Evolutionary conservation across 1,284 basidiomycete genomes (phyloP), one percentile per base, ranked within the genome.

Genomic region (Cutaneotrichosporon spelunceum): DNA sequence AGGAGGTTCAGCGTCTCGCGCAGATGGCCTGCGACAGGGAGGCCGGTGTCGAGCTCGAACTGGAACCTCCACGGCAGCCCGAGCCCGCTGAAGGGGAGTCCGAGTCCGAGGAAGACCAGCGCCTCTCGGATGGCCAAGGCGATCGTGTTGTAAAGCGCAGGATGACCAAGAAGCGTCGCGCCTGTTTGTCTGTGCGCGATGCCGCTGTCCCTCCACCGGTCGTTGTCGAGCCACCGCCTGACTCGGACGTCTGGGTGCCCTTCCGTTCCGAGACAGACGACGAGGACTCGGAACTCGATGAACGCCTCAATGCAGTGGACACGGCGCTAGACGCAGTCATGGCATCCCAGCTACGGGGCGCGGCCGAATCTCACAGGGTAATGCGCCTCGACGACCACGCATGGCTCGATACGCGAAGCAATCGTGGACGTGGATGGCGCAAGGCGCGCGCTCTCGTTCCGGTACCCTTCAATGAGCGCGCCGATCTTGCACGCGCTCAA

Each of bases 281-380:
- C 4, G 61, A 62, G 47, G 61, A 62, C 53, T 57, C 55, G 47
- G 21, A 26, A 19, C 36, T 62, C 21, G 61, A 62, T 45, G 34
- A 23, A 7, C 45, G 42, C 8, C 61, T 62, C n/a, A 29, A 55
- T 7, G 30, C 21, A 19, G 56, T 33, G 7, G 61, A 62, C 27
- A 23, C 23, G 21, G 44, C 44, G 5, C 45, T 58, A 4, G 61
- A 62, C 47, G 29, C 7, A 1, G 36, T 55, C 34, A 42, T 62
- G 26, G 24, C 7, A 26, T 36, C 4, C 11, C 52, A 62, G 34
- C 34, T 62, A 3, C 14, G 19, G 1, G 53, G 14, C 2, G 57
- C 56, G 13, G 50, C 19, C 4, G 16, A 23, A 11, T 23, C 56
- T 23, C 5, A 49, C 30, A 16, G 24, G 5, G 16, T 11, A 1